Evolutionary conservation across 2,329 filamentous ascomycete species (phyloP), one percentile per base, ranked within the genome.

Genomic region (Colletotrichum salicis): DNA sequence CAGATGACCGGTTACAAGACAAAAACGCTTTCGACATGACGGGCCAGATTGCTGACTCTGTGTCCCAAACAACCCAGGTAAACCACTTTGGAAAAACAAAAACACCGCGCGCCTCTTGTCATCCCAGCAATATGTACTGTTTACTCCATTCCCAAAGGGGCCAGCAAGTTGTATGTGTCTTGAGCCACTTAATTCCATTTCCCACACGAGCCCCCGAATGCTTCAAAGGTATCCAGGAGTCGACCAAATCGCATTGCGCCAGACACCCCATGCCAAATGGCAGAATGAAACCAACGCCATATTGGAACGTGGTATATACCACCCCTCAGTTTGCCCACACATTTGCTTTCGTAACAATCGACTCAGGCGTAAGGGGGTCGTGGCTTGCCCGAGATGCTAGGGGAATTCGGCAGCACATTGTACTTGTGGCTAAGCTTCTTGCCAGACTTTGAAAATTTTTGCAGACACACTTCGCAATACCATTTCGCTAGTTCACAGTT

Each of bases 381-480:
- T 37, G 68, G 69, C 69, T 71, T 71, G 58, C 70, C 65, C 19
- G 41, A 48, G 41, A 69, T 58, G 22, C 60, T 70, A 29, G 64
- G 31, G 45, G 70, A 61, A 37, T 72, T 61, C 19, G 48, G 62
- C 13, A 64, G 56, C 64, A 70, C 41, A 37, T 64, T 71, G 80
- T 80, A 88, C 76, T 86, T 84, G 55, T 84, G 83, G 72, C 83
- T 85, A 13, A 82, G 76, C 76, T 88, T 88, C 77, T 88, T 90
- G 59, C 86, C 86, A 67, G 83, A 83, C 67, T 86, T 84, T 77
- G 88, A 88, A 75, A 92, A 83, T 58, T 87, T 87, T 74, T 92
- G 90, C 78, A 93, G 93, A 81, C 93, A 95, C 77, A 94, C 92
- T 73, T 93, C 91, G 79, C 93, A 95, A 77, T 93, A 95, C 93